phyloP scores from a whole-genome alignment of 352 stramenopile genomes.

The Phytophthora pisi region DNA sequence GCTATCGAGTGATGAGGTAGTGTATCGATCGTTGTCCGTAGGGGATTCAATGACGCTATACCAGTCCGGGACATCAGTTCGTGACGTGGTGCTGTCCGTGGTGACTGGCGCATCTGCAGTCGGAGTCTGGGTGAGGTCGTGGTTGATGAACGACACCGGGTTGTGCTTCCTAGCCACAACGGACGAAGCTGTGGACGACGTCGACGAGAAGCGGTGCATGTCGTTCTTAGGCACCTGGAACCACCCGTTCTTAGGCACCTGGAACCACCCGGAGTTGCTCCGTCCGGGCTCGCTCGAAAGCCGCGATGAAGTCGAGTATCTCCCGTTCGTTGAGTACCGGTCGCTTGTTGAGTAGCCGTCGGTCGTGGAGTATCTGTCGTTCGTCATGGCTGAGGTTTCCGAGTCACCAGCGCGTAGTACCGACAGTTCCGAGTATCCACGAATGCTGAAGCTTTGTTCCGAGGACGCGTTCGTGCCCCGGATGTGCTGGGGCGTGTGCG shows the following conservation, averaged over 20 bases:
- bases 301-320: constrained; percentile 34
- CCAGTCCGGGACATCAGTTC: constrained; percentile 44
- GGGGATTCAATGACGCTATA: constrained; percentile 69
- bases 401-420: constrained; percentile 25
- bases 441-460: constrained; percentile 35
- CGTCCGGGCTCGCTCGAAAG: constrained; percentile 34
- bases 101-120: not conserved
- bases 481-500: constrained; percentile 1
- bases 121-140: constrained; percentile 34
- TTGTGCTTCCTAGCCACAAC: constrained; percentile 32
- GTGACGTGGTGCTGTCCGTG: constrained; percentile 20
- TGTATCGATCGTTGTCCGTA: constrained; percentile 44
- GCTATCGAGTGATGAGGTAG: constrained; percentile 28
- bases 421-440: constrained; percentile 35
- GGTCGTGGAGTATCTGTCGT: constrained; percentile 29
- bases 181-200: constrained; percentile 42
- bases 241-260: constrained; percentile 12
- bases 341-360: constrained; percentile 24
- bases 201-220: constrained; percentile 47
- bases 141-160: constrained; percentile 34
- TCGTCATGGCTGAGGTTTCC: constrained; percentile 15
- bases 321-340: constrained; percentile 18
- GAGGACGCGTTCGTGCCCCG: constrained; percentile 34
- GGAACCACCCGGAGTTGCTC: constrained; percentile 32
- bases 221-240: constrained; percentile 19